Evolutionary conservation across 1,284 basidiomycete genomes (phyloP).

Genomic region (Boletus semigastroideus): DNA sequence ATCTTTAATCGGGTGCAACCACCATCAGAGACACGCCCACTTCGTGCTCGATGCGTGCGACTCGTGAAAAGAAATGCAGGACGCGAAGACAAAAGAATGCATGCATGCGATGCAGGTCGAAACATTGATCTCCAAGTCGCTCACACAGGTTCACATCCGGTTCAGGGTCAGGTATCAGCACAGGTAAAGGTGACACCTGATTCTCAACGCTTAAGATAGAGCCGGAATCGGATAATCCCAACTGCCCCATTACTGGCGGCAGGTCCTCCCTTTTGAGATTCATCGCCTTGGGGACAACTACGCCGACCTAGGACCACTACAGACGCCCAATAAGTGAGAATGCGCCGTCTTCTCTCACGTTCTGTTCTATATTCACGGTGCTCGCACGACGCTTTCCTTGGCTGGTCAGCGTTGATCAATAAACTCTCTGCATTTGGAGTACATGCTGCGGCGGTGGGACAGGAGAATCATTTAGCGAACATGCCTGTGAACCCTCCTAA

Average conservation of each 20-base stretch:
- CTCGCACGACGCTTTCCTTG: constrained; percentile 10
- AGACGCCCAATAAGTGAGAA: neutral
- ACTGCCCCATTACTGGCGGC: neutral
- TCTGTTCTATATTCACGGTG: neutral
- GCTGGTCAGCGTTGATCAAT: constrained; percentile 5
- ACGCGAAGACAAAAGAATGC: neutral
- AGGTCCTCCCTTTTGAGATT: neutral
- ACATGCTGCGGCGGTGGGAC: constrained; percentile 10
- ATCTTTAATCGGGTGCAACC: constrained; percentile 9
- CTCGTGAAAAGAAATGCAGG: neutral
- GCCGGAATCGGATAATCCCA: neutral
- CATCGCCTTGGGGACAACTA: neutral
- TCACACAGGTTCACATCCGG: neutral
- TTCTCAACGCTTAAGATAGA: neutral
- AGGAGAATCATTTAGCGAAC: constrained; percentile 21
- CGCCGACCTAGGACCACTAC: neutral
- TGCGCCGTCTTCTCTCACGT: constrained; percentile 4
- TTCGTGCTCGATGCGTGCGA: neutral
- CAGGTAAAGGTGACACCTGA: neutral
- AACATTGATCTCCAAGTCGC: neutral
- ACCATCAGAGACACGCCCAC: neutral
- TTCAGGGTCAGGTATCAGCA: neutral
- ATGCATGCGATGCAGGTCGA: neutral
- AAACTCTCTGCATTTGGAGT: constrained; percentile 10
- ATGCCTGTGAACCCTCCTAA: constrained; percentile 21